Base-by-base conservation (phyloP, 2,329 filamentous ascomycete genomes). In the Zasmidium angulare region DNA sequence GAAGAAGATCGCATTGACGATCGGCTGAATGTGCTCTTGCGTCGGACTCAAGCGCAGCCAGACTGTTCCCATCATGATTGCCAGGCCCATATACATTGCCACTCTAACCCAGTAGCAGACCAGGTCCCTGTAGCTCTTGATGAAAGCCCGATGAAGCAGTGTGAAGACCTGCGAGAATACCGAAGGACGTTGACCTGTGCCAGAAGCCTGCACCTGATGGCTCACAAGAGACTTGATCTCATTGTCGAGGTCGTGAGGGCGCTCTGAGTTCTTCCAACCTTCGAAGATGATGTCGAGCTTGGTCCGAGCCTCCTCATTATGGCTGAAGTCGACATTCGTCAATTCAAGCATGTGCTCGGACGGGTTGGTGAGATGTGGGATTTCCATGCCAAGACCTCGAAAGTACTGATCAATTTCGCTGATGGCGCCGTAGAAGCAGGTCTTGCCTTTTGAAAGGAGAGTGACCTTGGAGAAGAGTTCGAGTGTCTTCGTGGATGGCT, bases 11-110 rank as follows among this genome's bases (percentile, higher is more conserved):
- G 89, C 89, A 69, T 95, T 96, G 72, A 86, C 89, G 65, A 90
- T 88, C 0, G 90, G 85, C 66, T 90, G 87, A 63, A 96, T 93
- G 58, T 88, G 86, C 48, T 82, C 78, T 71, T 95, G 90, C 0
- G 80, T 76, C 0, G 86, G 79, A 2, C 81, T 75, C 1, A 96
- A 80, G 2, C 90, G 84, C n/a, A 95, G 76, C 86, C 89, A 96
- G 6, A 96, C 89, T 0, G 91, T 95, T 2, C 91, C 90, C 87
- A 92, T 91, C 83, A 93, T 87, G 64, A 93, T 84, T 1, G 90
- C 89, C 7, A 95, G 80, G 12, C 84, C 84, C 52, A 86, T 78
- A 71, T 95, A 93, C 90, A 95, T 95, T 31, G 82, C 86, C 26
- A 93, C 78, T 1, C 91, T 84, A 63, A 93, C 90, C 1, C 88